phyloP scores from a whole-genome alignment of 495 filamentous ascomycete species.

The Aspergillus affinis region DNA sequence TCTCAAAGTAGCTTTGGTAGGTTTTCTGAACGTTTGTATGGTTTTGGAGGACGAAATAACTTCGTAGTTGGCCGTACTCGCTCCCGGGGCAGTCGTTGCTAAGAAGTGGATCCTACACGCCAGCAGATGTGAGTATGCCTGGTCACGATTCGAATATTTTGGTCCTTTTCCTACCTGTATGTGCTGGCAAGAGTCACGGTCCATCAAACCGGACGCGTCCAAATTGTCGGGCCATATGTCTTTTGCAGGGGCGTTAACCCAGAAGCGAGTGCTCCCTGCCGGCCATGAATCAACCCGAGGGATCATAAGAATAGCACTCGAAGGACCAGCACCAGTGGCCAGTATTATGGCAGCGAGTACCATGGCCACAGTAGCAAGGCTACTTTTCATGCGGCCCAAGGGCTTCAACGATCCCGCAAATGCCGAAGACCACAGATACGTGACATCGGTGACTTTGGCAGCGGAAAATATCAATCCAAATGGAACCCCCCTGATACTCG shows the following conservation, averaged over 20 bases:
- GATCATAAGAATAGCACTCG: constrained; percentile 1
- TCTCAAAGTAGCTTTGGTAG: constrained; percentile 1
- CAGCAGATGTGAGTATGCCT: background rate
- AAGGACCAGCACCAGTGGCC: no score
- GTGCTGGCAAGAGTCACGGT: background rate
- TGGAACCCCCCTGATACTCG: background rate
- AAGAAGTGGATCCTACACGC: background rate
- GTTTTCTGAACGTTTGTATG: background rate
- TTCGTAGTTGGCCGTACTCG: constrained; percentile 3
- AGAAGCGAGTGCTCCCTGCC: constrained; percentile 1
- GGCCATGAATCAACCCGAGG: background rate
- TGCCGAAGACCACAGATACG: background rate
- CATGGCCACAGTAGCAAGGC: background rate
- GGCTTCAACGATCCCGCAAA: background rate
- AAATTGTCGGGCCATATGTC: background rate
- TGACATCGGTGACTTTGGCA: background rate
- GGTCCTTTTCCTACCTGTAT: background rate
- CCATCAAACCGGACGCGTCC: background rate
- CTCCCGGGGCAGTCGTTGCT: constrained; percentile 1
- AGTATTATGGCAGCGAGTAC: background rate
- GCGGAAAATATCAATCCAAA: constrained; percentile 1
- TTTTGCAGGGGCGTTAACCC: background rate
- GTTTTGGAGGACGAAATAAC: background rate
- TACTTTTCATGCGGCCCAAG: background rate
- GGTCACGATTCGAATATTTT: background rate